A percentile compares a stretch with the other conserved stretches of the same genome.
These are phyloP conservation scores for Eucalyptus sp. DNA, from an alignment of 345 rosid genomes.

Conservation along the genomic window DNA sequence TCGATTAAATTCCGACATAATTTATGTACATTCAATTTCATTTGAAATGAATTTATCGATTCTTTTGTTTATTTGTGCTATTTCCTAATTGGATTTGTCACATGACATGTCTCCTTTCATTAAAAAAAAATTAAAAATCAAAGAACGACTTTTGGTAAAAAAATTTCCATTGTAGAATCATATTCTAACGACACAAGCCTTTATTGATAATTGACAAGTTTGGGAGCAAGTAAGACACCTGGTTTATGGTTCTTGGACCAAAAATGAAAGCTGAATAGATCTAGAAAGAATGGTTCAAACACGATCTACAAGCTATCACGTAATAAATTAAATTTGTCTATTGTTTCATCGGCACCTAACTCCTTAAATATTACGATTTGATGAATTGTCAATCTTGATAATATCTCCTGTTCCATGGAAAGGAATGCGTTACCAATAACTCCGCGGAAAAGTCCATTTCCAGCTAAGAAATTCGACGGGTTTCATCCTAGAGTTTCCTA, in stretches of 20 bases:
- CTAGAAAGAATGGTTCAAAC: too few relatives aligned
- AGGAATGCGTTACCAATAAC: background rate
- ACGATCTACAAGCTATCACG: too few relatives aligned
- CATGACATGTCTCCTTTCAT: background rate
- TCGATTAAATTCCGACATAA: too few relatives aligned
- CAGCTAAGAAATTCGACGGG: background rate
- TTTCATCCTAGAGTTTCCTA: background rate
- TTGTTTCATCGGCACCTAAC: background rate
- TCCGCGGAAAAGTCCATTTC: background rate
- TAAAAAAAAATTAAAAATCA: too few relatives aligned
- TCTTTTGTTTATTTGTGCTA: background rate
- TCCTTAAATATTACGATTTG: background rate
- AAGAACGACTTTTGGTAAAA: fast-evolving
- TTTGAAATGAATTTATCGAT: background rate
- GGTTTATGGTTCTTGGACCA: too few relatives aligned
- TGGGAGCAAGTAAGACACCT: too few relatives aligned
- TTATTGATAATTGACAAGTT: too few relatives aligned
- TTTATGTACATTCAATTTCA: background rate
- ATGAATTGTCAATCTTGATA: too few relatives aligned
- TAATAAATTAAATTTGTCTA: too few relatives aligned
- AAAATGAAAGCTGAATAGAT: too few relatives aligned
- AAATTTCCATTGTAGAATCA: fast-evolving
- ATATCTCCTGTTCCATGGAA: background rate
- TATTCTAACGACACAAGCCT: background rate
- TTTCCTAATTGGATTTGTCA: background rate